phyloP scores from a whole-genome alignment of 148 eudicot genomes.

The Camellia sinensis region DNA sequence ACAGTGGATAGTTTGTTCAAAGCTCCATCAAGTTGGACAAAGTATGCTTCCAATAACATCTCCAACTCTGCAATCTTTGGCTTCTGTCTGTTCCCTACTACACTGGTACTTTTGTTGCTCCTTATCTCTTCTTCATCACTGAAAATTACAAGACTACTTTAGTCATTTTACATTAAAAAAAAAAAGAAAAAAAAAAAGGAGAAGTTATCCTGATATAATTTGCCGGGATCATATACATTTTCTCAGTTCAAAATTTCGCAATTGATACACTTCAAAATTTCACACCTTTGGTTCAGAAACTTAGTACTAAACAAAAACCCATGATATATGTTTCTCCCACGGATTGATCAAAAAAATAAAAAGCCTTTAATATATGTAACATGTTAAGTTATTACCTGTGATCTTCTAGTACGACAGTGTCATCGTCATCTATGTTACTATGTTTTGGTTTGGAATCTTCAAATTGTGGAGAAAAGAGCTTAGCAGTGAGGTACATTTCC shows the following conservation, averaged over 20 bases:
- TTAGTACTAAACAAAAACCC: no score
- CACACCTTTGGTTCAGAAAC: no score
- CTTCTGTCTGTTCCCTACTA: not conserved
- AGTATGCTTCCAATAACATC: slow-evolving; percentile 4
- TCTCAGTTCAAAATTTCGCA: no score
- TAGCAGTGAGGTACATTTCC: slow-evolving; percentile 52
- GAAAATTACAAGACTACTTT: not conserved
- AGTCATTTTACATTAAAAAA: no score
- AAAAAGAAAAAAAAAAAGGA: no score
- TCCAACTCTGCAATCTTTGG: not conserved
- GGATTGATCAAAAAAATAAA: no score
- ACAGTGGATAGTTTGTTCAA: slow-evolving; percentile 12
- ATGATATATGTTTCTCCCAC: no score
- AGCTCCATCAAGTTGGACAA: not conserved
- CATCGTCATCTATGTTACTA: not conserved
- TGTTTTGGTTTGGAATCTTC: not conserved
- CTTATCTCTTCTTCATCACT: slow-evolving; percentile 1
- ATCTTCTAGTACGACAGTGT: not conserved
- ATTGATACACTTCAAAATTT: no score
- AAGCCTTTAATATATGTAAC: no score
- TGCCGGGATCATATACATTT: no score
- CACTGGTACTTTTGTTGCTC: not conserved
- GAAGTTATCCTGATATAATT: no score
- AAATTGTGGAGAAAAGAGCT: slow-evolving; percentile 14
- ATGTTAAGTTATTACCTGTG: not conserved